phyloP scores from a whole-genome alignment of 2,329 filamentous ascomycete species.

The Penicillium sp. region DNA sequence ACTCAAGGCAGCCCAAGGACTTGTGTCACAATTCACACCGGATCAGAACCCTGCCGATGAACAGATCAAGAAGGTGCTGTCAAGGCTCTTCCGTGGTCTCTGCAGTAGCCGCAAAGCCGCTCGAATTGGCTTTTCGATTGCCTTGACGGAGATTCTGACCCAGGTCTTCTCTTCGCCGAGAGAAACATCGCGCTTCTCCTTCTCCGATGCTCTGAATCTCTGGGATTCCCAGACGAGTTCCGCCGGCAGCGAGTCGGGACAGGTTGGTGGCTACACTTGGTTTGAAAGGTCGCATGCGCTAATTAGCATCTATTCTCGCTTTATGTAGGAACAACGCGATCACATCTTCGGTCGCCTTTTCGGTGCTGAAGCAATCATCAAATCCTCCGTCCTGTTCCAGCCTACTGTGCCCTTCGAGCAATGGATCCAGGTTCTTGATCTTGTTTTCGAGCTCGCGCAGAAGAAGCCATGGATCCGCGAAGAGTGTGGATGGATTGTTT shows the following conservation, averaged over 20 bases:
- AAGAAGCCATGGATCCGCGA: constrained; percentile 88
- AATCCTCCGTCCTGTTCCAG: constrained; percentile 69
- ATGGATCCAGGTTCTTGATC: constrained; percentile 63
- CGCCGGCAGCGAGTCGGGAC: constrained; percentile 53
- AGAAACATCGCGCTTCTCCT: constrained; percentile 35
- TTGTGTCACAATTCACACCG: constrained; percentile 47
- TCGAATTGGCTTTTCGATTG: constrained; percentile 83
- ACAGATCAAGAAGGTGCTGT: constrained; percentile 45
- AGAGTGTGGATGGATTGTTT: constrained; percentile 80
- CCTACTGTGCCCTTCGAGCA: constrained; percentile 52
- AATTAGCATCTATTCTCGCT: constrained; percentile 51
- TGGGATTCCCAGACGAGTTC: constrained; percentile 54
- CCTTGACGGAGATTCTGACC: constrained; percentile 75
- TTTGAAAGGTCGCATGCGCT: constrained; percentile 9
- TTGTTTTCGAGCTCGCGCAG: constrained; percentile 70
- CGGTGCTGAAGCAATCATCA: constrained; percentile 80
- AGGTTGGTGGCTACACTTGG: constrained; percentile 42
- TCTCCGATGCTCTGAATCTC: constrained; percentile 50
- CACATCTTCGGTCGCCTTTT: constrained; percentile 83
- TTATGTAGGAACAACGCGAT: constrained; percentile 77
- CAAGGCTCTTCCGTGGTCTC: constrained; percentile 78
- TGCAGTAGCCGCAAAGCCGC: constrained; percentile 88
- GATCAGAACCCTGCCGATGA: constrained; percentile 42
- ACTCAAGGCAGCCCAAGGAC: constrained; percentile 45
- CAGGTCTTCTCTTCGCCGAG: constrained; percentile 59